A percentile compares a stretch with the other conserved stretches of the same genome.
Evolutionary conservation across 225 moss, liverwort and hornwort genomes (phyloP).

Genomic region (Rhytidiadelphus loreus): DNA sequence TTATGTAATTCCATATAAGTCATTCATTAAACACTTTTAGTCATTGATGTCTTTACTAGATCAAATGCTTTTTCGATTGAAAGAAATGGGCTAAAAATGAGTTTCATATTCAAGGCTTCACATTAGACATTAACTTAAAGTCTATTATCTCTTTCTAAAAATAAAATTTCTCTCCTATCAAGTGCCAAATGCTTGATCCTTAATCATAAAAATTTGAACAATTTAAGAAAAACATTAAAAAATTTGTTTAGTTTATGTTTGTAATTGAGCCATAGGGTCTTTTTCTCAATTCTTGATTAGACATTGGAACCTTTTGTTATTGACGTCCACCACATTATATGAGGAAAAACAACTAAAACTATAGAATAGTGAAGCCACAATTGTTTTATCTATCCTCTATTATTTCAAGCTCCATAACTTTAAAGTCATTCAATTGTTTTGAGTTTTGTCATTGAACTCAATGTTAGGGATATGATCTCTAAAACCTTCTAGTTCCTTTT

Average conservation of each 20-base stretch:
- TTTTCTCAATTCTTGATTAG: fast-evolving
- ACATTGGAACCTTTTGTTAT: not conserved
- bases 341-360: not conserved
- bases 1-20: fast-evolving
- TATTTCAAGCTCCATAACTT: not conserved
- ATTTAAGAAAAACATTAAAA: not conserved
- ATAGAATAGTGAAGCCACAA: not conserved
- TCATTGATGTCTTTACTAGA: not conserved
- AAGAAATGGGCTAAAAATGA: not conserved
- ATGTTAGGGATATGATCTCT: too few relatives aligned
- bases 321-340: fast-evolving
- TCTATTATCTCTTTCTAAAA: too few relatives aligned
- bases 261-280: too few relatives aligned
- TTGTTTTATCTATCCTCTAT: not conserved
- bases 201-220: not conserved
- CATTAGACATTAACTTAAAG: too few relatives aligned
- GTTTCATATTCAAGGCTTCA: not conserved
- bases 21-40: not conserved
- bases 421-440: not conserved
- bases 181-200: too few relatives aligned
- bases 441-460: not conserved
- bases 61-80: not conserved
- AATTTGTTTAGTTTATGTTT: not conserved
- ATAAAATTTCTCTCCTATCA: too few relatives aligned
- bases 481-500: too few relatives aligned